Percentiles rank a stretch among this genome's conserved stretches.
These are phyloP conservation scores for Sextonia rubra DNA, from an alignment of 164 flowering plant species.

Conservation along the genomic window DNA sequence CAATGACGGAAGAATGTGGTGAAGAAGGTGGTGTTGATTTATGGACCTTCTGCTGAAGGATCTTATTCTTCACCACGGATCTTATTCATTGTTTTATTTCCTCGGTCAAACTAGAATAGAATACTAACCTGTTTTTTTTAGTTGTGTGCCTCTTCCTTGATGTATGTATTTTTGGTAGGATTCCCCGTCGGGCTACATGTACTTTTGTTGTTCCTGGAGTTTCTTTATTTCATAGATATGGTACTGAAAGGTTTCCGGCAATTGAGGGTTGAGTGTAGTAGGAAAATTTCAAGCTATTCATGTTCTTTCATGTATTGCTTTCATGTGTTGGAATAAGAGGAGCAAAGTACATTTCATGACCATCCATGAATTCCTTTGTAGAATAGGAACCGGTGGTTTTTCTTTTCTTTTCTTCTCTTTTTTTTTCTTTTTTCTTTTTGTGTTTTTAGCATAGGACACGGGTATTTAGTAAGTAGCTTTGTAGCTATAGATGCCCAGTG, in stretches of 20 bases:
- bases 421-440: no score
- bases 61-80: background rate
- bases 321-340: constrained; percentile 3
- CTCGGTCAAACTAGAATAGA: background rate
- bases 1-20: constrained; percentile 14
- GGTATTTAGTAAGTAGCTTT: background rate
- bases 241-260: background rate
- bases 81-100: constrained; percentile 2
- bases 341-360: background rate
- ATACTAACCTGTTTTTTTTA: background rate
- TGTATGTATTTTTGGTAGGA: background rate
- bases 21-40: constrained; percentile 22
- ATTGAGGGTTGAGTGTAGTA: background rate
- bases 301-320: background rate
- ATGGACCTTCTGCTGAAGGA: constrained; percentile 30
- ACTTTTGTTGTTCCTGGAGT: constrained; percentile 3
- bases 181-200: constrained; percentile 1
- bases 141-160: background rate
- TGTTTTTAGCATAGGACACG: background rate
- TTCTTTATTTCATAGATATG: background rate
- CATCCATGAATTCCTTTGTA: background rate
- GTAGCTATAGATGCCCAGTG: no score
- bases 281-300: background rate
- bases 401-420: no score
- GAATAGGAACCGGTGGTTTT: no score